Conservation (phyloP, 495 filamentous ascomycete species). For the Penicillium bovifimosum region DNA sequence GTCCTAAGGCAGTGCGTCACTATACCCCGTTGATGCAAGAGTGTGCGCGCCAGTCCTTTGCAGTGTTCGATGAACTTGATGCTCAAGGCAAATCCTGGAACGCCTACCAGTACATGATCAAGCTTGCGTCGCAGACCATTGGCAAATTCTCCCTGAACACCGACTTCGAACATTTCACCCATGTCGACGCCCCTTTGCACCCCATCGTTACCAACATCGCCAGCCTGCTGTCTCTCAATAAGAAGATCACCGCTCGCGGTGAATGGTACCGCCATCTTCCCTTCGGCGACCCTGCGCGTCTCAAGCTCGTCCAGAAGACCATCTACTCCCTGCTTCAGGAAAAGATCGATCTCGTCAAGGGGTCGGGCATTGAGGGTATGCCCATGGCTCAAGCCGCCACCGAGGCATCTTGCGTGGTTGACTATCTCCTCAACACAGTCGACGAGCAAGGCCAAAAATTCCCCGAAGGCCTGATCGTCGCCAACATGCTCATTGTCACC, state of each 20-base stretch:
- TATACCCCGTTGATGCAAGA: constrained; percentile 48
- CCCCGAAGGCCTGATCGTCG: constrained; percentile 31
- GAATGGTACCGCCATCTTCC: constrained; percentile 48
- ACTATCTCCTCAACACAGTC: constrained; percentile 41
- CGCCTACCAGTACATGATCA: constrained; percentile 54
- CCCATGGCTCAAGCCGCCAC: constrained; percentile 44
- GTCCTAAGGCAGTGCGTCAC: constrained; percentile 49
- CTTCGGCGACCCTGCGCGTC: constrained; percentile 43
- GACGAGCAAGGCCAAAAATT: constrained; percentile 49
- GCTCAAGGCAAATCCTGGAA: constrained; percentile 43
- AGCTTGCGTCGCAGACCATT: constrained; percentile 47
- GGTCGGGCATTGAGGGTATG: constrained; percentile 25
- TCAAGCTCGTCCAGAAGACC: constrained; percentile 24
- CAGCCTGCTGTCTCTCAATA: constrained; percentile 41
- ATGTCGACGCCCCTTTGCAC: constrained; percentile 35
- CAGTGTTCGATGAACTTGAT: constrained; percentile 49
- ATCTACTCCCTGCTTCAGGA: constrained; percentile 24
- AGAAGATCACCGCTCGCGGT: constrained; percentile 41
- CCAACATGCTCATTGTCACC: constrained; percentile 28
- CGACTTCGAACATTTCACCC: constrained; percentile 46
- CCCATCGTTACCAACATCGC: constrained; percentile 35
- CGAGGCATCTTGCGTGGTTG: constrained; percentile 39
- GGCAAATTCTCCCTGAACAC: constrained; percentile 42
- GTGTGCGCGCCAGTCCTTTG: constrained; percentile 32
- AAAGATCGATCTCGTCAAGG: constrained; percentile 19